Base-by-base conservation (phyloP, 2,329 filamentous ascomycete genomes). In the Metarhizium sp. region DNA sequence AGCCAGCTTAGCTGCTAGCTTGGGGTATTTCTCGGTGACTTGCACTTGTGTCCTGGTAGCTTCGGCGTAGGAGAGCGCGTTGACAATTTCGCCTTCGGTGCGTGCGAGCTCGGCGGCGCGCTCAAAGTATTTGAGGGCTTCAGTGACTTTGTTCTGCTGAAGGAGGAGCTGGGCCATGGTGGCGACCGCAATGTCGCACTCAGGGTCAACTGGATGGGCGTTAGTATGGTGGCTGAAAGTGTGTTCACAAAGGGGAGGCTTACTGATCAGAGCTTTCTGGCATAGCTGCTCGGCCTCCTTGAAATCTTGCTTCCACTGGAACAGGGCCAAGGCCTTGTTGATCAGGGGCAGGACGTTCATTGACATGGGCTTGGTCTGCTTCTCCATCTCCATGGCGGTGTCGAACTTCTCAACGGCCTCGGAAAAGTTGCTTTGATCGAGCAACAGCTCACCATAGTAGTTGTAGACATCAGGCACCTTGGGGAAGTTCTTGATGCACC, bases 281-380 rank as follows among this genome's bases (percentile, higher is more conserved):
- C 94, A 99, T 53, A 99, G 80, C 74, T 94, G 90, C 78, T 99
- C 92, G 2, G 94, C 92, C 73, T 96, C 92, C 58, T 82, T 78
- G 69, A 95, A 97, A 73, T 97, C 92, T 66, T 95, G 88, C 80
- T 96, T 97, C 88, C 92, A 96, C 71, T 99, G 94, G 82, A 96
- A 97, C 50, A 97, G 79, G 13, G 92, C 91, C 32, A 99, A 81
- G 5, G 94, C 92, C 78, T 99, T 99, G 84, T 99, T 99, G 75
- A 99, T 97, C 52, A 99, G 79, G 14, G 94, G 94, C 60, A 99
- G 77, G 34, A 99, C 94, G 66, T 99, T 99, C 87, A 99, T 97
- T 59, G 90, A 88, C 72, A 94, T 86, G 14, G 92, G 92, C 77
- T 95, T 95, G 61, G 85, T 86, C 73, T 90, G 85, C 78, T 94